These are phyloP conservation scores for Albatrellus ellisii DNA, from an alignment of 768 basidiomycete species.

Conservation along the genomic window DNA sequence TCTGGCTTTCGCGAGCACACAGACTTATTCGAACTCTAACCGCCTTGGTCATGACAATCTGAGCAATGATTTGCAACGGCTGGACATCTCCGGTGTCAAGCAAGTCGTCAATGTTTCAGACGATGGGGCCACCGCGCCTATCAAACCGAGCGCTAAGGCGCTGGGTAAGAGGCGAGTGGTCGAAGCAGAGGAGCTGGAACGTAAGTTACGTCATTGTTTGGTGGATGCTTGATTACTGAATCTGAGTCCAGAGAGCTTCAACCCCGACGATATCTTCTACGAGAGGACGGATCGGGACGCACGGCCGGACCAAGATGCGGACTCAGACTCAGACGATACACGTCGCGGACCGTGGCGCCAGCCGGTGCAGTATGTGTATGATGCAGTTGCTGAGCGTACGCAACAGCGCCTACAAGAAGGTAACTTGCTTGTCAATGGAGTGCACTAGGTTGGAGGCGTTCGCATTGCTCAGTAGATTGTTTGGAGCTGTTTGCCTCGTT, in stretches of 20 bases:
- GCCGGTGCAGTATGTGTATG: slow-evolving; percentile 73
- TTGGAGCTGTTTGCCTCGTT: not conserved
- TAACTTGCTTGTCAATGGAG: slow-evolving; percentile 18
- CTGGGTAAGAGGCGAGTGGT: slow-evolving; percentile 70
- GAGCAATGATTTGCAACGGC: slow-evolving; percentile 1
- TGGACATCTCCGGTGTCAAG: not conserved
- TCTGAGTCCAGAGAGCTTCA: slow-evolving; percentile 29
- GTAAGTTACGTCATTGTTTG: slow-evolving; percentile 22
- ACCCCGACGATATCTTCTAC: slow-evolving; percentile 45
- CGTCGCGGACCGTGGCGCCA: slow-evolving; percentile 26
- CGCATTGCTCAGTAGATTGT: not conserved
- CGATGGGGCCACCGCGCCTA: slow-evolving; percentile 22
- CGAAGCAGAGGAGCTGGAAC: slow-evolving; percentile 34
- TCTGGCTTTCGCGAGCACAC: slow-evolving; percentile 1
- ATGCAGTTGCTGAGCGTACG: slow-evolving; percentile 78
- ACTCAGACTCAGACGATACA: slow-evolving; percentile 41
- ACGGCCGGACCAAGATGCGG: slow-evolving; percentile 17
- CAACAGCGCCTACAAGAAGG: slow-evolving; percentile 41
- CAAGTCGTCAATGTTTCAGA: slow-evolving; percentile 16
- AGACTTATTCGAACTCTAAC: not conserved
- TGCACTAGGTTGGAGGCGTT: slow-evolving; percentile 12
- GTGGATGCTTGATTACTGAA: not conserved
- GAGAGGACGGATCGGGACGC: slow-evolving; percentile 26
- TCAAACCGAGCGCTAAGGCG: slow-evolving; percentile 73
- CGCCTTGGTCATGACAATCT: slow-evolving; percentile 4